These are phyloP conservation scores for Erodium trifolium DNA, from an alignment of 441 rosid species.

Conservation along the genomic window DNA sequence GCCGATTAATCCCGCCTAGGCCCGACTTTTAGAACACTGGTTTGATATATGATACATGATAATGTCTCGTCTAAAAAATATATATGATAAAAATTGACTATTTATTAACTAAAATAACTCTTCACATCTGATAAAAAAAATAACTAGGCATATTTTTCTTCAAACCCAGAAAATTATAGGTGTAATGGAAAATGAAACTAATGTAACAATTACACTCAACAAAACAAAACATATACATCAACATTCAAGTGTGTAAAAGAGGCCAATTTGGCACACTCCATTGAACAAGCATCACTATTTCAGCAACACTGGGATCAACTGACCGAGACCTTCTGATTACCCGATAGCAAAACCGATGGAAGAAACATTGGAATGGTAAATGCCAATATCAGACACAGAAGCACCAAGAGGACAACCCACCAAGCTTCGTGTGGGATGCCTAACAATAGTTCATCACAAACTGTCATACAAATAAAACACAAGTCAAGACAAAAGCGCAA, in stretches of 20 bases:
- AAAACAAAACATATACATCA: neutral
- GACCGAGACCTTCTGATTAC: slow-evolving; percentile 18
- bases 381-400: slow-evolving; percentile 55
- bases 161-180: too few relatives aligned
- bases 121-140: too few relatives aligned
- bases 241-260: neutral
- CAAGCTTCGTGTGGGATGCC: slow-evolving; percentile 69
- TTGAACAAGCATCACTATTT: neutral
- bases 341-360: slow-evolving; percentile 37
- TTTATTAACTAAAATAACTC: too few relatives aligned
- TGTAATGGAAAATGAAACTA: too few relatives aligned
- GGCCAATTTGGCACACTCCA: neutral
- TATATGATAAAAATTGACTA: too few relatives aligned
- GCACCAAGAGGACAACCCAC: slow-evolving; percentile 54
- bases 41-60: too few relatives aligned
- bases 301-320: slow-evolving; percentile 10
- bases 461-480: slow-evolving; percentile 26
- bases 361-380: slow-evolving; percentile 52
- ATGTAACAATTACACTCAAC: too few relatives aligned
- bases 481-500: neutral
- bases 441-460: slow-evolving; percentile 68
- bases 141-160: too few relatives aligned
- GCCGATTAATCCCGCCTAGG: too few relatives aligned
- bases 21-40: too few relatives aligned
- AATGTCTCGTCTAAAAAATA: too few relatives aligned